A percentile compares a stretch with the other conserved stretches of the same genome.
Evolutionary conservation across 2,329 filamentous ascomycete species (phyloP).

Genomic region (Pseudogymnoascus sp.): DNA sequence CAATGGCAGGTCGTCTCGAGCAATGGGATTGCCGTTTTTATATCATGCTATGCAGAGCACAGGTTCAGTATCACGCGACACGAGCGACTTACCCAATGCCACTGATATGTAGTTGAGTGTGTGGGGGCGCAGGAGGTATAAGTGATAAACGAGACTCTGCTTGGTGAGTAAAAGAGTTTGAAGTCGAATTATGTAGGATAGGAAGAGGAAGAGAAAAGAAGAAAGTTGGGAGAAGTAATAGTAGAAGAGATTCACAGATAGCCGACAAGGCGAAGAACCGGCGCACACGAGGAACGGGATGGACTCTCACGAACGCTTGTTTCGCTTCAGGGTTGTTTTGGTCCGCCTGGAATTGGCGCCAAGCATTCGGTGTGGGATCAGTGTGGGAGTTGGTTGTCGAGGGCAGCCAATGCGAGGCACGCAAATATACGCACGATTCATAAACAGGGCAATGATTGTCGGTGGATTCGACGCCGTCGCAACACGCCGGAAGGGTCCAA

Average conservation of each 20-base stretch:
- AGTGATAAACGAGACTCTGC: neutral
- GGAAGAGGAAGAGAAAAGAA: neutral
- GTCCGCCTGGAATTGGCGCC: neutral
- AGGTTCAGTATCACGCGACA: slow-evolving; percentile 4
- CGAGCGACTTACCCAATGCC: slow-evolving; percentile 3
- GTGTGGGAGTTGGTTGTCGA: neutral
- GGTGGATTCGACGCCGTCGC: neutral
- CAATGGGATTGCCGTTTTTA: neutral
- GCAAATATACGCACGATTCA: neutral
- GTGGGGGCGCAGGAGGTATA: neutral
- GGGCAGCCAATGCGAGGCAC: slow-evolving; percentile 1
- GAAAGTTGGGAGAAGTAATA: neutral
- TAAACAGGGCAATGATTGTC: slow-evolving; percentile 7
- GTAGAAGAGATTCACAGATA: neutral
- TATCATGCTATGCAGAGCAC: slow-evolving; percentile 8
- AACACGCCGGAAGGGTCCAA: neutral
- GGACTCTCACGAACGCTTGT: neutral
- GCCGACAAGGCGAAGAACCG: neutral
- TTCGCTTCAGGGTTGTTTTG: neutral
- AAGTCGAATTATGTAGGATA: neutral
- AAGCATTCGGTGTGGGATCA: neutral
- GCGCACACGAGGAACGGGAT: neutral
- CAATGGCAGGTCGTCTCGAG: neutral
- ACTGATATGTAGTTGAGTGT: neutral
- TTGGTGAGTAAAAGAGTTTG: neutral